These are phyloP conservation scores for Madurella fahalii DNA, from an alignment of 2,329 filamentous ascomycete genomes.

Conservation along the genomic window DNA sequence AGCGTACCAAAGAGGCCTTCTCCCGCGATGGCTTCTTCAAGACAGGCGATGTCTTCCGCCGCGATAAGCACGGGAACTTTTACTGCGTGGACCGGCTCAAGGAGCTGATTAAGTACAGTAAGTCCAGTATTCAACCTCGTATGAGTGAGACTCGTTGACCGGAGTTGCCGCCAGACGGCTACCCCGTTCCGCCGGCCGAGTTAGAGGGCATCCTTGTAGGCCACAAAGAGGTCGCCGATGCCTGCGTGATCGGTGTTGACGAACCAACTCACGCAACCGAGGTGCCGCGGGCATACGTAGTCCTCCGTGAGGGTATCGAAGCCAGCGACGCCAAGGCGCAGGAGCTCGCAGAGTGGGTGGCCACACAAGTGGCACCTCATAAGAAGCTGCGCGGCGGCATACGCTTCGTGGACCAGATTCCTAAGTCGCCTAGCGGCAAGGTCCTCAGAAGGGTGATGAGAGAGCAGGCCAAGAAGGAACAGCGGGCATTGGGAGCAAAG, in stretches of 20 bases:
- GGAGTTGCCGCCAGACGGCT: slow-evolving; percentile 49
- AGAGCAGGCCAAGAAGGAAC: slow-evolving; percentile 36
- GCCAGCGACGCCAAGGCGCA: slow-evolving; percentile 35
- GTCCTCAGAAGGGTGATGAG: slow-evolving; percentile 43
- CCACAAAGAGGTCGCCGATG: slow-evolving; percentile 48
- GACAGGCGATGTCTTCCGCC: slow-evolving; percentile 81
- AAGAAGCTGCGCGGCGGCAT: slow-evolving; percentile 70
- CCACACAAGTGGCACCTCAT: slow-evolving; percentile 40
- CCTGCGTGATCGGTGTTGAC: slow-evolving; percentile 60
- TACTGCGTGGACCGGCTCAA: slow-evolving; percentile 87
- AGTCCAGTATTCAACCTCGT: slow-evolving; percentile 22
- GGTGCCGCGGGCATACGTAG: slow-evolving; percentile 64
- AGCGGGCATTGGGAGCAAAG: slow-evolving; percentile 37
- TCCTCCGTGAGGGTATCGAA: slow-evolving; percentile 40
- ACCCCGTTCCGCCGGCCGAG: slow-evolving; percentile 67
- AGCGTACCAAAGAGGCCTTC: slow-evolving; percentile 66
- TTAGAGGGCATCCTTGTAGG: slow-evolving; percentile 48
- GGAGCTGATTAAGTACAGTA: slow-evolving; percentile 59
- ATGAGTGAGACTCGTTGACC: not conserved
- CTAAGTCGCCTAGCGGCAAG: slow-evolving; percentile 62
- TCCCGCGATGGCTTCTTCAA: slow-evolving; percentile 81
- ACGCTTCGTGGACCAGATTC: slow-evolving; percentile 62
- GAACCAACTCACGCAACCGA: slow-evolving; percentile 61
- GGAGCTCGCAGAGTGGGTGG: slow-evolving; percentile 38
- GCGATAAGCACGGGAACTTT: slow-evolving; percentile 74